A percentile compares a stretch with the other conserved stretches of the same genome.
Conservation (phyloP, 441 rosid species). For the Erysimum pusillum region DNA sequence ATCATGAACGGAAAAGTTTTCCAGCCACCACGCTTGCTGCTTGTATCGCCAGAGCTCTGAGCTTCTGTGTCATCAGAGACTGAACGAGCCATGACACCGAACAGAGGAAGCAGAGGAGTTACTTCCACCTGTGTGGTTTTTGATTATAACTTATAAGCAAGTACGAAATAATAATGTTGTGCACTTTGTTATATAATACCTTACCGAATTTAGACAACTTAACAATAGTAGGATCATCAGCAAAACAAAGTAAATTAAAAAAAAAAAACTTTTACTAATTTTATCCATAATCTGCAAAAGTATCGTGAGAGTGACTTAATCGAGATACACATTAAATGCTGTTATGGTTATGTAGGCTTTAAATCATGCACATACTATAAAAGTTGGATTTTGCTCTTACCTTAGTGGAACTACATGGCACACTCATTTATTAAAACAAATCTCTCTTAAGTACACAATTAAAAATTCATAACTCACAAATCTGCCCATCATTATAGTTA, state of each 20-base stretch:
- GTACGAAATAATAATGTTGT: neutral
- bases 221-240: neutral
- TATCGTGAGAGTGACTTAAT: neutral
- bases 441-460: too few species aligned
- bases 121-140: neutral
- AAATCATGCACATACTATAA: too few species aligned
- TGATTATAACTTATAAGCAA: neutral
- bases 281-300: neutral
- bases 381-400: too few species aligned
- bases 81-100: constrained; percentile 2
- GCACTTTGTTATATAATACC: neutral
- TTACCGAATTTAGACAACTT: neutral
- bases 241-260: neutral
- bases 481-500: too few species aligned
- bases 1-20: constrained; percentile 55
- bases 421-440: too few species aligned
- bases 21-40: constrained; percentile 51
- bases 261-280: neutral
- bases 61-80: constrained; percentile 30
- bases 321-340: neutral
- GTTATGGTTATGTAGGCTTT: too few species aligned
- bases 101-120: neutral
- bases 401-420: too few species aligned
- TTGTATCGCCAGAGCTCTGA: neutral
- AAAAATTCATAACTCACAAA: constrained; percentile 15